phyloP scores from a whole-genome alignment of 1,284 basidiomycete species.

The Anthracocystis setariae region DNA sequence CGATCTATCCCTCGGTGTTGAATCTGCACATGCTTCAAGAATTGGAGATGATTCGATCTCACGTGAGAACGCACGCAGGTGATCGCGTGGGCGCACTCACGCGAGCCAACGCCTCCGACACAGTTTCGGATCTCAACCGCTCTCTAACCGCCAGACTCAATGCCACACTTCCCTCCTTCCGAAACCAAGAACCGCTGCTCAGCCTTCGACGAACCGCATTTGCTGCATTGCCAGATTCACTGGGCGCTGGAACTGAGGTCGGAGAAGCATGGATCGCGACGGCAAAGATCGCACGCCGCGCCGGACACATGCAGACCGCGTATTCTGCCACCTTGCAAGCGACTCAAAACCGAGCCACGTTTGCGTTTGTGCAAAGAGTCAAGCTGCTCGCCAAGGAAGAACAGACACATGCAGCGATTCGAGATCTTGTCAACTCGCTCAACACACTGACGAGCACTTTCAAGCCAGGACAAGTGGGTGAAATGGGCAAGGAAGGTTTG shows the following conservation, averaged over 20 bases:
- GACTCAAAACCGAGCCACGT: constrained; percentile 78
- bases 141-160: constrained; percentile 76
- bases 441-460: constrained; percentile 25
- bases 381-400: constrained; percentile 85
- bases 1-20: constrained; percentile 86
- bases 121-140: constrained; percentile 29
- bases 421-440: constrained; percentile 86
- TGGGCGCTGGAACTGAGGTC: constrained; percentile 68
- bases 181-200: constrained; percentile 87
- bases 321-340: constrained; percentile 96
- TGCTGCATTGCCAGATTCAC: constrained; percentile 63
- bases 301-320: constrained; percentile 93
- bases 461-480: constrained; percentile 27
- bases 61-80: constrained; percentile 18
- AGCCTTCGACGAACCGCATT: constrained; percentile 90
- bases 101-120: constrained; percentile 69
- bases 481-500: constrained; percentile 12
- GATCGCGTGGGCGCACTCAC: constrained; percentile 27
- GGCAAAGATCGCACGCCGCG: constrained; percentile 93
- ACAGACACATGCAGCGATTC: constrained; percentile 85
- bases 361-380: constrained; percentile 89
- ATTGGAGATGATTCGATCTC: constrained; percentile 75
- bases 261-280: constrained; percentile 80
- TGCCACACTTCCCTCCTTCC: constrained; percentile 86
- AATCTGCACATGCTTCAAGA: constrained; percentile 90